A percentile compares a stretch with the other conserved stretches of the same genome.
These are phyloP conservation scores for Penicillium canariense DNA, from an alignment of 495 filamentous ascomycete species.

Conservation along the genomic window DNA sequence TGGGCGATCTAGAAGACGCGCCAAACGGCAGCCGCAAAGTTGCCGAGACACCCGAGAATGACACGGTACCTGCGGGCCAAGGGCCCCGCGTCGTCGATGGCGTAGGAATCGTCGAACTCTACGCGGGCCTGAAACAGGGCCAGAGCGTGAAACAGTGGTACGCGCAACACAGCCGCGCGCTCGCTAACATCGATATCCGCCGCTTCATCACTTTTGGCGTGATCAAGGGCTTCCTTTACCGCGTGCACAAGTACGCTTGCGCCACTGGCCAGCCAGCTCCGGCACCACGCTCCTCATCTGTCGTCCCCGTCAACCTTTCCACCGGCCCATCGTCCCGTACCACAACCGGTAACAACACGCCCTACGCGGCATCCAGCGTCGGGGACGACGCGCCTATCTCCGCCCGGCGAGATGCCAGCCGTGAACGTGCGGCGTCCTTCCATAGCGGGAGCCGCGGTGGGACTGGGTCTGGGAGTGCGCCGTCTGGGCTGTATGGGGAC, in stretches of 20 bases:
- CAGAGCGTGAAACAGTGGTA: constrained; percentile 81
- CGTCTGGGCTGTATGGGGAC: constrained; percentile 28
- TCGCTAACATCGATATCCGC: constrained; percentile 77
- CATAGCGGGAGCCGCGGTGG: constrained; percentile 33
- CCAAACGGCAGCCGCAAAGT: constrained; percentile 20
- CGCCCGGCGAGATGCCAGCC: constrained; percentile 17
- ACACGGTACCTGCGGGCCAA: constrained; percentile 5
- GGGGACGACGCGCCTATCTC: constrained; percentile 29
- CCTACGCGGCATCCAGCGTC: constrained; percentile 36
- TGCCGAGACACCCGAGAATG: constrained; percentile 6
- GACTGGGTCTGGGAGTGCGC: constrained; percentile 13
- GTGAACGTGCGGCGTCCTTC: constrained; percentile 28
- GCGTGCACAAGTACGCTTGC: constrained; percentile 87
- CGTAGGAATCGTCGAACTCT: constrained; percentile 56
- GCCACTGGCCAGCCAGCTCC: constrained; percentile 48
- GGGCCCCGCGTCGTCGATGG: constrained; percentile 33
- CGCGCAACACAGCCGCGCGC: constrained; percentile 61
- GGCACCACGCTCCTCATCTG: constrained; percentile 24
- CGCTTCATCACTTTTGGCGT: constrained; percentile 93
- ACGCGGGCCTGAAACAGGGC: constrained; percentile 73
- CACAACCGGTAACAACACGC: constrained; percentile 38
- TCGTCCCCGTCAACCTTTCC: constrained; percentile 14
- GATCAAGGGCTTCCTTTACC: constrained; percentile 92
- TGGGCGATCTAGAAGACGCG: constrained; percentile 26
- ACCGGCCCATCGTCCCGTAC: constrained; percentile 35